Evolutionary conservation across 2,329 filamentous ascomycete genomes (phyloP).

Genomic region (Phialemoniopsis sp.): DNA sequence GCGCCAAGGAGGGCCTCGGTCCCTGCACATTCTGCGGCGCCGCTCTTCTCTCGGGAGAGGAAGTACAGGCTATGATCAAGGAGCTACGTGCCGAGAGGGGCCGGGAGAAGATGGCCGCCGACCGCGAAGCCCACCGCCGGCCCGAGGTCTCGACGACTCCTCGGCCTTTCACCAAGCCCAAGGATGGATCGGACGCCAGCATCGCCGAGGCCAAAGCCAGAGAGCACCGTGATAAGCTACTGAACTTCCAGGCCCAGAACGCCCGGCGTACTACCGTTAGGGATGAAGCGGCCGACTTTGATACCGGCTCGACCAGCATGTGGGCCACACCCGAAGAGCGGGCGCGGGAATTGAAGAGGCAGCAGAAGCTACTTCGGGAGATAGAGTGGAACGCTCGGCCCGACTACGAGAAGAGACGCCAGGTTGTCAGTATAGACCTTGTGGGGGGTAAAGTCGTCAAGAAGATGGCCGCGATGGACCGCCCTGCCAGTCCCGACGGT

Average conservation of each 20-base stretch:
- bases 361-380: constrained; percentile 78
- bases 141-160: constrained; percentile 61
- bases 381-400: constrained; percentile 82
- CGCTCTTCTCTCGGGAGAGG: constrained; percentile 65
- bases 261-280: constrained; percentile 78
- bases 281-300: constrained; percentile 72
- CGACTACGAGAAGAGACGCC: constrained; percentile 83
- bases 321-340: constrained; percentile 84
- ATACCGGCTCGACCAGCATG: constrained; percentile 58
- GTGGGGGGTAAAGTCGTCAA: constrained; percentile 72
- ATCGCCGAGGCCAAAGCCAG: constrained; percentile 66
- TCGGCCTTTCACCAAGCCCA: constrained; percentile 52
- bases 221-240: constrained; percentile 75
- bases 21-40: constrained; percentile 88
- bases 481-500: constrained; percentile 49
- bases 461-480: constrained; percentile 62
- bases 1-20: constrained; percentile 87
- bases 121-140: constrained; percentile 65
- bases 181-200: constrained; percentile 32
- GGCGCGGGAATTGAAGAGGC: constrained; percentile 76
- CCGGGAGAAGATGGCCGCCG: constrained; percentile 77
- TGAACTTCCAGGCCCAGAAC: constrained; percentile 82
- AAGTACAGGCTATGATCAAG: constrained; percentile 81
- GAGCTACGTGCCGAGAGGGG: constrained; percentile 83
- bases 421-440: constrained; percentile 82